These are phyloP conservation scores for Phytophthora multivora DNA, from an alignment of 352 stramenopile genomes.

Conservation along the genomic window DNA sequence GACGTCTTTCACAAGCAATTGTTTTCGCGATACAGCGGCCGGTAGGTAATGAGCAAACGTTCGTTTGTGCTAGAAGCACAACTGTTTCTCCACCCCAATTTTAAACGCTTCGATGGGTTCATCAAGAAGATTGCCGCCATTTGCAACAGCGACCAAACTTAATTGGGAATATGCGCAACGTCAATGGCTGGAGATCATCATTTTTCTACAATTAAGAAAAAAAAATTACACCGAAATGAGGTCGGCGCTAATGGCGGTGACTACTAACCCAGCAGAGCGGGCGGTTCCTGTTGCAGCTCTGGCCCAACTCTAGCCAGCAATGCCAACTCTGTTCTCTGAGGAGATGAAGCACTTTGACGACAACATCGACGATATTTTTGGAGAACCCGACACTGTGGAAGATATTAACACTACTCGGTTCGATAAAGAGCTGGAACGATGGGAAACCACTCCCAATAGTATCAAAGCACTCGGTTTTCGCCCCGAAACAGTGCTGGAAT, in stretches of 20 bases:
- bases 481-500: neutral
- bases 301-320: neutral
- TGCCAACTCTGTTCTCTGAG: neutral
- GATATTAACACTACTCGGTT: neutral
- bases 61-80: conserved; percentile 9
- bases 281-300: no score
- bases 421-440: neutral
- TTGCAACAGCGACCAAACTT: neutral
- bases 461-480: no score
- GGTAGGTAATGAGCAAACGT: conserved; percentile 3
- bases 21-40: conserved; percentile 6
- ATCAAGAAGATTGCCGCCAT: conserved; percentile 1
- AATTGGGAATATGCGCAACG: neutral
- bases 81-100: conserved; percentile 13
- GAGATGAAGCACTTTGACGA: neutral
- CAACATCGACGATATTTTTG: neutral
- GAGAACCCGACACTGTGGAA: neutral
- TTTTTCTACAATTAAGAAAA: conserved; percentile 9
- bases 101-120: conserved; percentile 10
- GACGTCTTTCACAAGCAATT: conserved; percentile 3
- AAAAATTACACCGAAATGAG: neutral
- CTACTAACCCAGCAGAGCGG: no score
- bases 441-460: neutral
- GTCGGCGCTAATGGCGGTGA: neutral
- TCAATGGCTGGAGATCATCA: neutral